A percentile compares a stretch with the other conserved stretches of the same genome.
phyloP scores from a whole-genome alignment of 2,329 filamentous ascomycete species.

The Fusarium chlamydosporum region DNA sequence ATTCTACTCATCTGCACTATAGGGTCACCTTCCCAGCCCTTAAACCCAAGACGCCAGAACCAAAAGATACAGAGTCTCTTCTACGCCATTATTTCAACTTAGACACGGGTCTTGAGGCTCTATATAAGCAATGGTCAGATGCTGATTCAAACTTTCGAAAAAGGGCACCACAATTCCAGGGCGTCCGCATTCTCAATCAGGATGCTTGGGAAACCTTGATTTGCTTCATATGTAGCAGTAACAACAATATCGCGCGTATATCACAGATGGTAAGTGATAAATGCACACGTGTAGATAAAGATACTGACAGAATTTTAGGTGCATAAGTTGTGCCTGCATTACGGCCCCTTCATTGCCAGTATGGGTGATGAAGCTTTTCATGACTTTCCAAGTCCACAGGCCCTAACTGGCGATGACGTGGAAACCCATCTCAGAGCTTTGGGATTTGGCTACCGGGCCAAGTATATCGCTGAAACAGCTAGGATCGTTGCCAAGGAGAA shows the following conservation, averaged over 20 bases:
- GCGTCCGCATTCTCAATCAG: conserved; percentile 92
- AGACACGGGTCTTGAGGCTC: conserved; percentile 76
- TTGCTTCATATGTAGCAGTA: conserved; percentile 97
- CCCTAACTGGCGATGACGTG: conserved; percentile 79
- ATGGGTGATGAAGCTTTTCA: conserved; percentile 81
- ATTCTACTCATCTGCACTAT: conserved; percentile 83
- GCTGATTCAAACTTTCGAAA: conserved; percentile 90
- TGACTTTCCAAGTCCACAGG: conserved; percentile 85
- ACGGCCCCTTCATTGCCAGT: conserved; percentile 81
- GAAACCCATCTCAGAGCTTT: conserved; percentile 84
- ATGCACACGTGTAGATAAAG: background rate
- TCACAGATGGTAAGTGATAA: conserved; percentile 82
- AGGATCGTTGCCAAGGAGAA: conserved; percentile 76
- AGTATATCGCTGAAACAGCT: conserved; percentile 91
- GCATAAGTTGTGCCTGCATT: conserved; percentile 88
- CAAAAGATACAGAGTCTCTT: conserved; percentile 80
- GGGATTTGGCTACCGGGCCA: conserved; percentile 95
- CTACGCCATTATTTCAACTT: conserved; percentile 91
- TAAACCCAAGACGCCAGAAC: conserved; percentile 31
- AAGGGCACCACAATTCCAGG: conserved; percentile 87
- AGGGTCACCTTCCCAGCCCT: conserved; percentile 72
- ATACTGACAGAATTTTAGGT: conserved; percentile 62
- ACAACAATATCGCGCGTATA: conserved; percentile 97
- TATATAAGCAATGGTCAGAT: conserved; percentile 90
- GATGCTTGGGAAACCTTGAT: conserved; percentile 96